A percentile compares a stretch with the other conserved stretches of the same genome.
These are phyloP conservation scores for Hibiscus mutabilis DNA, from an alignment of 345 rosid species.

Conservation along the genomic window DNA sequence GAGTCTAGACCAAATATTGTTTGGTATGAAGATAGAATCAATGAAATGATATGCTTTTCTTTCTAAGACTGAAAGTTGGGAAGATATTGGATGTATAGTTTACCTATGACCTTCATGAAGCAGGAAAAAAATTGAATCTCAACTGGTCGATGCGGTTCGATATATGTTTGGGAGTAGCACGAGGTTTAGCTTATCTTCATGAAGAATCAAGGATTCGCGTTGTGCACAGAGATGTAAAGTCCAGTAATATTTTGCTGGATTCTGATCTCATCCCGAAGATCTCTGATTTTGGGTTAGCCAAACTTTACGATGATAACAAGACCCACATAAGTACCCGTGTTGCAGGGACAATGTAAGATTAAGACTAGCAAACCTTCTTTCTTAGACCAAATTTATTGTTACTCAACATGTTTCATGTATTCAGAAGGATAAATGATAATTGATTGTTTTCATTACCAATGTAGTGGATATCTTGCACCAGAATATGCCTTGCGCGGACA, in stretches of 20 bases:
- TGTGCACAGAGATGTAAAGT: slow-evolving; percentile 50
- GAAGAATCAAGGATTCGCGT: slow-evolving; percentile 50
- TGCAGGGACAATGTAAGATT: slow-evolving; percentile 48
- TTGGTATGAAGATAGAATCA: slow-evolving; percentile 19
- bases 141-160: slow-evolving; percentile 35
- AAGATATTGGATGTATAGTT: neutral
- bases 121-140: slow-evolving; percentile 34
- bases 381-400: neutral
- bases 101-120: slow-evolving; percentile 3
- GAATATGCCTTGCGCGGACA: slow-evolving; percentile 48
- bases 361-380: neutral
- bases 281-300: slow-evolving; percentile 58
- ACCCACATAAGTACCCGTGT: slow-evolving; percentile 54
- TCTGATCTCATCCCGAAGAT: slow-evolving; percentile 43
- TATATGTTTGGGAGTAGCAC: slow-evolving; percentile 42
- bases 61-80: neutral
- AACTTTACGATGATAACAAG: slow-evolving; percentile 46
- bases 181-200: slow-evolving; percentile 49
- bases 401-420: neutral
- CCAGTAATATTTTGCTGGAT: slow-evolving; percentile 44
- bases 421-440: neutral
- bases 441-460: neutral
- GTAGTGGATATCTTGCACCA: slow-evolving; percentile 36
- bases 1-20: slow-evolving; percentile 47
- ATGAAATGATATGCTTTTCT: neutral